A percentile compares a stretch with the other conserved stretches of the same genome.
These are phyloP conservation scores for Pythium monospermum DNA, from an alignment of 352 stramenopile genomes.

Conservation along the genomic window DNA sequence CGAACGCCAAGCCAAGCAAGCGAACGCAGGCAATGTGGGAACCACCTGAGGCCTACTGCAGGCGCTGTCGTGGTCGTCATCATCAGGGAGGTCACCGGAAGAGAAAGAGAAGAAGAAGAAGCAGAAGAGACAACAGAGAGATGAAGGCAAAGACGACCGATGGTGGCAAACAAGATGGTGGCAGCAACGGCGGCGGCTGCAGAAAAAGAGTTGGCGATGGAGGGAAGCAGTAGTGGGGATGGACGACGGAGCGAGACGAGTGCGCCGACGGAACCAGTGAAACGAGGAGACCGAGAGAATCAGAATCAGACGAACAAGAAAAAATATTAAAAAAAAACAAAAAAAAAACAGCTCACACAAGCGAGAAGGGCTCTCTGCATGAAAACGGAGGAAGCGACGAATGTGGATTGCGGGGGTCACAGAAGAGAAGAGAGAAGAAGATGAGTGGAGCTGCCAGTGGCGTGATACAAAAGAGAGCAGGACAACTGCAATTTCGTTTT, in stretches of 20 bases:
- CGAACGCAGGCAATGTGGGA: slow-evolving; percentile 22
- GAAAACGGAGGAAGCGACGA: slow-evolving; percentile 1
- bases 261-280: background rate
- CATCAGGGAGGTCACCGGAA: slow-evolving; percentile 3
- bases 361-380: background rate
- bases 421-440: background rate
- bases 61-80: slow-evolving; percentile 4
- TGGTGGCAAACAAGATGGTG: slow-evolving; percentile 8
- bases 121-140: background rate
- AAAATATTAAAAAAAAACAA: background rate
- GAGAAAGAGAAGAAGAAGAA: slow-evolving; percentile 3
- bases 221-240: background rate
- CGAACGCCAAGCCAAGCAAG: slow-evolving; percentile 22
- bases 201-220: background rate
- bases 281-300: background rate
- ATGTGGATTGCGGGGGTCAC: background rate
- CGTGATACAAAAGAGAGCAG: too few relatives aligned
- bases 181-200: slow-evolving; percentile 11
- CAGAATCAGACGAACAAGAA: background rate
- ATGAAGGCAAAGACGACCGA: background rate
- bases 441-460: background rate
- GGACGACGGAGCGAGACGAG: background rate
- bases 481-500: too few relatives aligned
- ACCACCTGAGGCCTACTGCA: slow-evolving; percentile 21
- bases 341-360: background rate